phyloP scores from a whole-genome alignment of 75 land plant species.

The Pseudotsuga menziesii region DNA sequence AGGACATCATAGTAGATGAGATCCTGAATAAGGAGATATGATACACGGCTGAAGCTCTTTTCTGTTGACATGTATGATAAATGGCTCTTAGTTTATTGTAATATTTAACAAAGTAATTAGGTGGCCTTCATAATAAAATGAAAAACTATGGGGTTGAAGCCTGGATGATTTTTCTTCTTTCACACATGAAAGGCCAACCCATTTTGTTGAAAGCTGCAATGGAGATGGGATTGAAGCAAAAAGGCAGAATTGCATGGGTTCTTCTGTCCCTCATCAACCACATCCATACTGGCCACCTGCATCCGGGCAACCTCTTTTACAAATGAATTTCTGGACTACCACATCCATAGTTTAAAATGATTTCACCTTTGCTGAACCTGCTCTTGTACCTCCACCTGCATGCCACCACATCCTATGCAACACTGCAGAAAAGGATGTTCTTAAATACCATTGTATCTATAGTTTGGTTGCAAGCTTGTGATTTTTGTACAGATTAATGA shows the following conservation, averaged over 20 bases:
- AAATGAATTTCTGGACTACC: too few relatives aligned
- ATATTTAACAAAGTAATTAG: neutral
- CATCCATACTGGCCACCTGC: too few relatives aligned
- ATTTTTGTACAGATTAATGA: conserved; percentile 5
- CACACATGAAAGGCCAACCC: neutral
- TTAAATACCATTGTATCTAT: neutral
- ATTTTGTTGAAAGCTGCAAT: neutral
- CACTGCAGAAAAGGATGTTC: neutral
- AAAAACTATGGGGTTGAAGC: neutral
- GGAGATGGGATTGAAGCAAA: neutral
- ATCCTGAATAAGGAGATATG: conserved; percentile 9
- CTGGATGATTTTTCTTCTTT: neutral
- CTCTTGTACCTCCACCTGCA: too few relatives aligned
- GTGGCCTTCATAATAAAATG: neutral
- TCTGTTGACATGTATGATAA: conserved; percentile 7
- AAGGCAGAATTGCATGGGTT: too few relatives aligned
- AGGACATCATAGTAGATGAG: neutral
- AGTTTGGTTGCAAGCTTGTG: conserved; percentile 9
- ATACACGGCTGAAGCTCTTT: neutral
- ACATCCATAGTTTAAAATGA: too few relatives aligned
- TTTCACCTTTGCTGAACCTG: too few relatives aligned
- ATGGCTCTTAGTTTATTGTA: neutral
- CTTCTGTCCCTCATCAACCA: too few relatives aligned
- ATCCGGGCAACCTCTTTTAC: too few relatives aligned
- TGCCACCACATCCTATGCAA: too few relatives aligned